Conservation (phyloP, 106 monocot genomes). For the Triglochin maritima region DNA sequence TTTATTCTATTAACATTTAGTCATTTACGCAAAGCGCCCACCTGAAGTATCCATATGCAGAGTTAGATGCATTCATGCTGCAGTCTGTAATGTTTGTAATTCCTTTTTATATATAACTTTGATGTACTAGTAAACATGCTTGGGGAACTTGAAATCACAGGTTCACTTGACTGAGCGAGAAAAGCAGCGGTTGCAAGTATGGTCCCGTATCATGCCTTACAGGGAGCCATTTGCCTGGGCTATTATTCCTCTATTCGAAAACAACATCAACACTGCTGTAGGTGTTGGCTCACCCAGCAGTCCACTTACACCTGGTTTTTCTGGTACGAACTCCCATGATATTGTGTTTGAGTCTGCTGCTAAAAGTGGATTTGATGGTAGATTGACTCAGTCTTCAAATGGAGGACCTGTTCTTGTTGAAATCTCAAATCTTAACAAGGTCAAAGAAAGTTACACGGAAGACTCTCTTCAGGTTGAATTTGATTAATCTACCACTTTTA, state of each 20-base stretch:
- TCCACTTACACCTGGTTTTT: conserved; percentile 55
- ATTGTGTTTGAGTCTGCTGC: conserved; percentile 41
- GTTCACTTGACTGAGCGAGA: conserved; percentile 84
- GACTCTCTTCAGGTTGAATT: conserved; percentile 80
- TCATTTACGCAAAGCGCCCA: no score
- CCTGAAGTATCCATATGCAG: no score
- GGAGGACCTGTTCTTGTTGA: conserved; percentile 78
- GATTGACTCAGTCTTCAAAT: conserved; percentile 45
- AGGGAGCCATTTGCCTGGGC: conserved; percentile 93
- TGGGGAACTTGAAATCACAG: conserved; percentile 21
- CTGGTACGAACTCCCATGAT: conserved; percentile 64
- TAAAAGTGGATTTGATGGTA: conserved; percentile 59
- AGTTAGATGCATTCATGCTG: no score
- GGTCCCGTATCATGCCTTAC: conserved; percentile 93
- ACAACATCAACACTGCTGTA: conserved; percentile 22
- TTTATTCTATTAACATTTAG: no score
- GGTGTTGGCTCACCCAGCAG: conserved; percentile 78
- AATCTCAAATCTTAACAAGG: conserved; percentile 93
- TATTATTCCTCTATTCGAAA: conserved; percentile 86
- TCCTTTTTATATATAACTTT: no score
- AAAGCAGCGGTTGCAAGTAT: conserved; percentile 89
- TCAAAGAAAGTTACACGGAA: conserved; percentile 92
- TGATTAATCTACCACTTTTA: background rate
- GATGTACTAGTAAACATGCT: no score
- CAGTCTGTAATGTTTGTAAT: no score